Conservation (phyloP, 140 eudicot species). For the Erigeron philadelphicus region DNA sequence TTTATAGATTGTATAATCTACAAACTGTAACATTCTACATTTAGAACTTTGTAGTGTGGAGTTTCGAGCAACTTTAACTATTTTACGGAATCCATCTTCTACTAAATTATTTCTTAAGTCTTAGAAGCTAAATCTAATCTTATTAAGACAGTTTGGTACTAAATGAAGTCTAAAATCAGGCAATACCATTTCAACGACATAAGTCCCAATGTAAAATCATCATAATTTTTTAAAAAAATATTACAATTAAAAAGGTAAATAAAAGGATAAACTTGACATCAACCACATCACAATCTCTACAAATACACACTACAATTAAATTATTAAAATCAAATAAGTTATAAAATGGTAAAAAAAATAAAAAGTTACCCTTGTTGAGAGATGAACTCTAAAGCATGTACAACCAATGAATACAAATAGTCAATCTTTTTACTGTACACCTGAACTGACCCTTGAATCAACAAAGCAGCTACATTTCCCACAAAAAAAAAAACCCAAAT, state of each 20-base stretch:
- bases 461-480: constrained; percentile 68
- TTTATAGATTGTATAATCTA: neutral
- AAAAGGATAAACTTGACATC: too few relatives aligned
- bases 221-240: too few relatives aligned
- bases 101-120: neutral
- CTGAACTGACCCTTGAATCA: constrained; percentile 88
- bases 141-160: neutral
- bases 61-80: neutral
- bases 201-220: too few relatives aligned
- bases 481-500: constrained; percentile 11
- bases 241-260: too few relatives aligned
- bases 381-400: constrained; percentile 82
- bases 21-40: neutral
- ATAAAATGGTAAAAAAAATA: neutral
- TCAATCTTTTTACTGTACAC: constrained; percentile 92
- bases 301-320: neutral
- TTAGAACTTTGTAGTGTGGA: neutral
- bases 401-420: constrained; percentile 74
- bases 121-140: constrained; percentile 16
- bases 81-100: neutral
- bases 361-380: constrained; percentile 66
- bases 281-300: too few relatives aligned
- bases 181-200: too few relatives aligned
- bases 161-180: too few relatives aligned
- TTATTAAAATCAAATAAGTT: neutral